Conservation (phyloP, 2,329 filamentous ascomycete genomes). For the Penicillium vulpinum region DNA sequence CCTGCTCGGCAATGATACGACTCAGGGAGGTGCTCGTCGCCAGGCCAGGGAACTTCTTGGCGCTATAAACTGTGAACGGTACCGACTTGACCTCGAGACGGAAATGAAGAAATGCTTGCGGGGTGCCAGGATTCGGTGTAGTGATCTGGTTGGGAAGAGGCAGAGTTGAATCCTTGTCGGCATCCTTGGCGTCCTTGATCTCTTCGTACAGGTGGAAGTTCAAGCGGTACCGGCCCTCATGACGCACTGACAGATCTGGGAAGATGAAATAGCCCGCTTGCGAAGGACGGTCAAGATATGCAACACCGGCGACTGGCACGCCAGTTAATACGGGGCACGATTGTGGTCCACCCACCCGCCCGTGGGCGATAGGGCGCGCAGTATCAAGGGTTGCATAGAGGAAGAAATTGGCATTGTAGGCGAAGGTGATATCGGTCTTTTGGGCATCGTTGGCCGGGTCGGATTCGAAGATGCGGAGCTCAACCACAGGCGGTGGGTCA, state of each 20-base stretch:
- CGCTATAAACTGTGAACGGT: slow-evolving; percentile 87
- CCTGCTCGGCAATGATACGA: slow-evolving; percentile 90
- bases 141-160: slow-evolving; percentile 40
- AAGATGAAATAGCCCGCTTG: slow-evolving; percentile 93
- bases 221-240: slow-evolving; percentile 90
- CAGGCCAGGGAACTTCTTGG: slow-evolving; percentile 96
- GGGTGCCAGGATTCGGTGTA: slow-evolving; percentile 44
- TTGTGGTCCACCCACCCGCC: slow-evolving; percentile 69
- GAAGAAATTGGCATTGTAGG: slow-evolving; percentile 97
- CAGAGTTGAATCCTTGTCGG: slow-evolving; percentile 56
- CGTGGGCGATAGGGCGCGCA: slow-evolving; percentile 77
- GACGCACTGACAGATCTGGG: slow-evolving; percentile 90
- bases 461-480: slow-evolving; percentile 79
- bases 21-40: slow-evolving; percentile 86
- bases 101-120: slow-evolving; percentile 69
- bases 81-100: slow-evolving; percentile 85
- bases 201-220: slow-evolving; percentile 94
- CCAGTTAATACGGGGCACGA: slow-evolving; percentile 84
- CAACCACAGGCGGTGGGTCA: slow-evolving; percentile 91
- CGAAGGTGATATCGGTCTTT: slow-evolving; percentile 74
- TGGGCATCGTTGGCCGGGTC: slow-evolving; percentile 56
- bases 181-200: slow-evolving; percentile 79
- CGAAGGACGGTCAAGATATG: slow-evolving; percentile 83
- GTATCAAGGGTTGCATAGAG: slow-evolving; percentile 89
- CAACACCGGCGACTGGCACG: slow-evolving; percentile 92